phyloP scores from a whole-genome alignment of 1,284 basidiomycete genomes.

The Bjerkandera adusta region DNA sequence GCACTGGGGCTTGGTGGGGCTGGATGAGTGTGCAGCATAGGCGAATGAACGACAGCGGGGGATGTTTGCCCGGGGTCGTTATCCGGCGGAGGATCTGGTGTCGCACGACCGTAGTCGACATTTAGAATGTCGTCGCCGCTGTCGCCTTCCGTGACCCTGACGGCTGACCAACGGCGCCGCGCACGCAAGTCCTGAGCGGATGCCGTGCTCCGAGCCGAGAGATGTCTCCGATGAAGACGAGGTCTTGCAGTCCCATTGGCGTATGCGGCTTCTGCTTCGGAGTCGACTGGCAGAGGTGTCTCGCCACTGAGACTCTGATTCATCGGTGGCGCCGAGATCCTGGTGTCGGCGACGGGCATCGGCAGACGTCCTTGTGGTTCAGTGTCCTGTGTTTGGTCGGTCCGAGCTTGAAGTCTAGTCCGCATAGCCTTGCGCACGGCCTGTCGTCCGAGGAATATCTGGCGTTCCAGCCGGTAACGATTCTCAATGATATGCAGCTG shows the following conservation, averaged over 20 bases:
- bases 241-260: constrained; percentile 29
- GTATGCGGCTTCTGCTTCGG: constrained; percentile 22
- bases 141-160: constrained; percentile 21
- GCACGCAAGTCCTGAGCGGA: constrained; percentile 13
- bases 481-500: constrained; percentile 93
- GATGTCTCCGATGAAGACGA: not conserved
- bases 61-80: constrained; percentile 12
- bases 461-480: constrained; percentile 74
- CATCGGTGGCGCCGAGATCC: constrained; percentile 5
- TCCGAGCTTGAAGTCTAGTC: constrained; percentile 25
- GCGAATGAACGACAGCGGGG: too few relatives aligned
- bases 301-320: constrained; percentile 8
- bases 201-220: not conserved
- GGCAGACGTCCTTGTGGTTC: constrained; percentile 25
- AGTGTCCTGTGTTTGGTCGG: constrained; percentile 18
- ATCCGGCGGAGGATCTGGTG: constrained; percentile 29
- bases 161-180: constrained; percentile 16
- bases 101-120: constrained; percentile 24
- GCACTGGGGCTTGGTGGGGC: constrained; percentile 20
- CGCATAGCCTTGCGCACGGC: constrained; percentile 57
- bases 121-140: constrained; percentile 16
- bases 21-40: too few relatives aligned
- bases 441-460: constrained; percentile 81
- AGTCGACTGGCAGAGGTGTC: constrained; percentile 12
- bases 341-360: constrained; percentile 14